Evolutionary conservation across 2,329 filamentous ascomycete species (phyloP).

Genomic region (Rosellinia necatrix): DNA sequence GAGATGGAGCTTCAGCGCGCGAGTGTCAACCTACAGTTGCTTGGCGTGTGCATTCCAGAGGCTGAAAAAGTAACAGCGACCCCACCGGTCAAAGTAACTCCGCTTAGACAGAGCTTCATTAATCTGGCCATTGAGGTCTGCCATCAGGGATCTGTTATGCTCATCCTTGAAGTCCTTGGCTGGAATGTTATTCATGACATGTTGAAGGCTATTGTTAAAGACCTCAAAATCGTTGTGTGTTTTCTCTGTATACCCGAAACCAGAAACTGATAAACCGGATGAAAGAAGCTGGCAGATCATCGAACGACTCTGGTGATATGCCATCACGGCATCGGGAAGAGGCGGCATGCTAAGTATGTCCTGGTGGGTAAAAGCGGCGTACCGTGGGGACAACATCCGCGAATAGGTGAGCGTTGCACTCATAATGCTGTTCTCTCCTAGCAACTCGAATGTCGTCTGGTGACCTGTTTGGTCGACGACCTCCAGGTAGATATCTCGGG

Average conservation of each 20-base stretch:
- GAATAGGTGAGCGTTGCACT: slow-evolving; percentile 44
- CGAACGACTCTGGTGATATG: slow-evolving; percentile 59
- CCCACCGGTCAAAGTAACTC: slow-evolving; percentile 56
- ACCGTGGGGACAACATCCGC: slow-evolving; percentile 27
- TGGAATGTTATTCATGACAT: slow-evolving; percentile 42
- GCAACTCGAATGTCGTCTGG: background rate
- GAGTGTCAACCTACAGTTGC: slow-evolving; percentile 47
- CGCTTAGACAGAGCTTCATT: slow-evolving; percentile 49
- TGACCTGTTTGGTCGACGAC: slow-evolving; percentile 27
- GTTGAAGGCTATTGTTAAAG: slow-evolving; percentile 32
- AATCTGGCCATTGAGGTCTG: slow-evolving; percentile 59
- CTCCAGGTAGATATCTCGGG: slow-evolving; percentile 58
- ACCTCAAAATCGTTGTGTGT: background rate
- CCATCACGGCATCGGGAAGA: slow-evolving; percentile 44
- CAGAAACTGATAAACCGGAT: slow-evolving; percentile 47
- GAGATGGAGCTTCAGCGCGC: background rate
- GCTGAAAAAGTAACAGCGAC: slow-evolving; percentile 61
- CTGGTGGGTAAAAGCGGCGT: slow-evolving; percentile 8
- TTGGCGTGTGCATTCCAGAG: slow-evolving; percentile 59
- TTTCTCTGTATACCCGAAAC: slow-evolving; percentile 44
- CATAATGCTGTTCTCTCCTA: slow-evolving; percentile 36
- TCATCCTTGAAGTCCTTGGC: slow-evolving; percentile 43
- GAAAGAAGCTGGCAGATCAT: slow-evolving; percentile 56
- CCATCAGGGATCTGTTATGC: slow-evolving; percentile 51
- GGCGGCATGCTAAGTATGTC: slow-evolving; percentile 29